phyloP scores from a whole-genome alignment of 805 yeast species.

The Helenozyma rhizophorensis region DNA sequence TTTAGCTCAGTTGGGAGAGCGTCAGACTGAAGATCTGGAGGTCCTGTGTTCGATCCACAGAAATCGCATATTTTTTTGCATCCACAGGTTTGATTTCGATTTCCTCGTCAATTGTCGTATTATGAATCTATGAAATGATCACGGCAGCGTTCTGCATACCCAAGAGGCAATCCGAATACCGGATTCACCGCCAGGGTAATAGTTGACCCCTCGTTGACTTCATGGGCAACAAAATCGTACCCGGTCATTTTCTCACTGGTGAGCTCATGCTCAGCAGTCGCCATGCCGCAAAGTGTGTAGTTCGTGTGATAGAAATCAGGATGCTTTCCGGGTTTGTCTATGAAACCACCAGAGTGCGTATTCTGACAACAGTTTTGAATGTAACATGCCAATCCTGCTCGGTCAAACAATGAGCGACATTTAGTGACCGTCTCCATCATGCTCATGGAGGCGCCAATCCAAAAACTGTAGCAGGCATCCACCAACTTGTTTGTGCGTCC shows the following conservation, averaged over 20 bases:
- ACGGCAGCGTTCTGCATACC: conserved; percentile 27
- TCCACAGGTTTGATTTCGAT: too few relatives aligned
- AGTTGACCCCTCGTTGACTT: conserved; percentile 6
- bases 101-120: neutral
- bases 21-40: conserved; percentile 23
- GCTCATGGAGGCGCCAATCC: conserved; percentile 83
- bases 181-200: conserved; percentile 13
- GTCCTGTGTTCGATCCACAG: conserved; percentile 25
- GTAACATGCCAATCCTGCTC: conserved; percentile 59
- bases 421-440: conserved; percentile 50
- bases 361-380: conserved; percentile 75
- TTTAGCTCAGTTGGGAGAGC: conserved; percentile 22
- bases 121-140: conserved; percentile 3
- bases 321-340: conserved; percentile 79
- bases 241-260: conserved; percentile 1
- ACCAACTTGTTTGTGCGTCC: conserved; percentile 93
- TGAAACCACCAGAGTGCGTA: conserved; percentile 59
- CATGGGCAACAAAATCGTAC: conserved; percentile 3
- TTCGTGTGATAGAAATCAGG: conserved; percentile 92
- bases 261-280: conserved; percentile 46
- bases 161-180: conserved; percentile 50
- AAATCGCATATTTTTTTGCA: conserved; percentile 15
- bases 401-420: conserved; percentile 36
- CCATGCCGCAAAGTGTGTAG: conserved; percentile 74
- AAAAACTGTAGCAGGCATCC: conserved; percentile 93